Evolutionary conservation across 352 stramenopile species (phyloP).

Genomic region (Saprolegnia parasitica): DNA sequence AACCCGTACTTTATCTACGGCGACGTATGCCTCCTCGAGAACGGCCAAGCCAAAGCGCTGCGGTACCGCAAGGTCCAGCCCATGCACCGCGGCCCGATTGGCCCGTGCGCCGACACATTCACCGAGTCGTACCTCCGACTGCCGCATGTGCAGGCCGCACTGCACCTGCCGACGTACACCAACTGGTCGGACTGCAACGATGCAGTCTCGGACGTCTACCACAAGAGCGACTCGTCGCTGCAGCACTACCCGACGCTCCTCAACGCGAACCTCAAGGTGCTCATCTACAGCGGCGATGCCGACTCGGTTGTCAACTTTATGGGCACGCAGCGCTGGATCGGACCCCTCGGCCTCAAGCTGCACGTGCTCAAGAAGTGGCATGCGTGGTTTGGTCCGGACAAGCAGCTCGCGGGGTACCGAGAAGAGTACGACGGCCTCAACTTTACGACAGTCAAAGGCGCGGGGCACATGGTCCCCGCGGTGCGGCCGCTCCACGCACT

Average conservation of each 20-base stretch:
- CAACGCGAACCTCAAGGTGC: constrained; percentile 34
- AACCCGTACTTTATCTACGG: constrained; percentile 74
- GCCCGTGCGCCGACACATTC: constrained; percentile 52
- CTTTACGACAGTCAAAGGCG: constrained; percentile 88
- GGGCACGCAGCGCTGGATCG: constrained; percentile 56
- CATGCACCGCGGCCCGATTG: constrained; percentile 54
- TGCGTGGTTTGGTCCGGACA: constrained; percentile 50
- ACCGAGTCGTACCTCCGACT: constrained; percentile 47
- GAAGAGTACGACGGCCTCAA: constrained; percentile 73
- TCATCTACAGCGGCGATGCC: constrained; percentile 66
- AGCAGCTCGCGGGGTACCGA: constrained; percentile 78
- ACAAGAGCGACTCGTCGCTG: constrained; percentile 45
- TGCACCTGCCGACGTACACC: constrained; percentile 44
- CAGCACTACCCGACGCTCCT: constrained; percentile 41
- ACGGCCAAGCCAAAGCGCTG: constrained; percentile 41
- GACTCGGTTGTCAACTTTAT: constrained; percentile 74
- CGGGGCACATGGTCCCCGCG: constrained; percentile 80
- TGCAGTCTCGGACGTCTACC: constrained; percentile 42
- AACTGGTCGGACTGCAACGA: constrained; percentile 51
- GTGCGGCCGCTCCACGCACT: constrained; percentile 20
- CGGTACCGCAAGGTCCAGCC: constrained; percentile 45
- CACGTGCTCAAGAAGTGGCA: constrained; percentile 41
- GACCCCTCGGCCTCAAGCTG: constrained; percentile 46
- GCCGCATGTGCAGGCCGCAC: constrained; percentile 44
- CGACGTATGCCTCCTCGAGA: constrained; percentile 56